phyloP scores from a whole-genome alignment of 805 yeast genomes.

The Martiniozyma abietophila region DNA sequence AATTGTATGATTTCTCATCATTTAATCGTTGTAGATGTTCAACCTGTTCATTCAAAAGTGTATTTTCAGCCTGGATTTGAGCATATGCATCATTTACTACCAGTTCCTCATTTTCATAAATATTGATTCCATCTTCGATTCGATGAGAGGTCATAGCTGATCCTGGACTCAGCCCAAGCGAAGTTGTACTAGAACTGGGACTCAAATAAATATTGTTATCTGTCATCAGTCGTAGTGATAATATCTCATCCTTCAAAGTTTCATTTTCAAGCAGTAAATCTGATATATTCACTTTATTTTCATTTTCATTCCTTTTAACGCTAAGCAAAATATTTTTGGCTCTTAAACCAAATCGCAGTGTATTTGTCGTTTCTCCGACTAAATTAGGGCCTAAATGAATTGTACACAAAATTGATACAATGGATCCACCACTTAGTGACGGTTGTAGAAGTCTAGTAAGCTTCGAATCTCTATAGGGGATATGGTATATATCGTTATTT shows the following conservation, averaged over 20 bases:
- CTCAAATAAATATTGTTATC: slow-evolving; percentile 13
- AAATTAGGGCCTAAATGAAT: slow-evolving; percentile 56
- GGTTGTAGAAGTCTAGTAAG: slow-evolving; percentile 87
- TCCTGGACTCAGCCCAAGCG: too few species aligned
- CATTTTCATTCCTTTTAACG: slow-evolving; percentile 48
- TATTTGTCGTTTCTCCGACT: slow-evolving; percentile 73
- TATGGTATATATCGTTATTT: too few species aligned
- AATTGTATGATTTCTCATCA: slow-evolving; percentile 26
- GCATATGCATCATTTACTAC: slow-evolving; percentile 12
- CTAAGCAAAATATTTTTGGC: slow-evolving; percentile 77
- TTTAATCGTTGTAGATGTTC: slow-evolving; percentile 61
- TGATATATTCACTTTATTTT: slow-evolving; percentile 36
- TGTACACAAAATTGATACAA: slow-evolving; percentile 82
- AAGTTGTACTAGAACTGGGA: too few species aligned
- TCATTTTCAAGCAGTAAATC: slow-evolving; percentile 53
- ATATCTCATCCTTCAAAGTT: slow-evolving; percentile 46
- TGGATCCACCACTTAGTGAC: slow-evolving; percentile 77
- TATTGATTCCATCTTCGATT: background rate
- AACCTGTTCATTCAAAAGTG: slow-evolving; percentile 52
- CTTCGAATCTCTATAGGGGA: slow-evolving; percentile 91
- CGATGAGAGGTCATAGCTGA: background rate
- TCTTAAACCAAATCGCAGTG: slow-evolving; percentile 85
- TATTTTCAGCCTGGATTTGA: slow-evolving; percentile 51
- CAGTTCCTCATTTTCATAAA: slow-evolving; percentile 16
- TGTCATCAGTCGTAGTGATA: slow-evolving; percentile 20